A percentile compares a stretch with the other conserved stretches of the same genome.
Conservation (phyloP, 495 filamentous ascomycete genomes). For the Barbatosphaeria neglecta region DNA sequence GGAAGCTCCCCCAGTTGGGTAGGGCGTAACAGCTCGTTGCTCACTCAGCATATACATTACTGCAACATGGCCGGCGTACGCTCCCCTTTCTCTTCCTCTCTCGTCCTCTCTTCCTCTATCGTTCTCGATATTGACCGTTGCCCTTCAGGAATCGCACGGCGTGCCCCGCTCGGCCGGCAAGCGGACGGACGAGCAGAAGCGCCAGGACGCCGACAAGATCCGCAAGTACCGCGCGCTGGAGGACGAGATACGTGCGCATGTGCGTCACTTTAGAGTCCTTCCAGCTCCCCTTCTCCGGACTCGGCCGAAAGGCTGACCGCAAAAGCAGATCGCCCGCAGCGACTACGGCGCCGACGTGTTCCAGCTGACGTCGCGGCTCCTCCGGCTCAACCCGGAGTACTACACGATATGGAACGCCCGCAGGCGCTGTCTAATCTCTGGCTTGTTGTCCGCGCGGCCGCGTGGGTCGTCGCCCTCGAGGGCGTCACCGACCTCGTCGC, state of each 20-base stretch:
- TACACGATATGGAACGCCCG: slow-evolving; percentile 98
- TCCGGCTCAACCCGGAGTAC: slow-evolving; percentile 88
- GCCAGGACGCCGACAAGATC: slow-evolving; percentile 67
- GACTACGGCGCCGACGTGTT: slow-evolving; percentile 58
- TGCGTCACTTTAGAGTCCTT: no score
- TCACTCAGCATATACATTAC: no score
- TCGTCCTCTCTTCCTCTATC: no score
- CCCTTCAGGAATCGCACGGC: slow-evolving; percentile 54
- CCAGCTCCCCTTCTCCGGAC: neutral
- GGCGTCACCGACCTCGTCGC: slow-evolving; percentile 46
- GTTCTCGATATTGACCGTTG: no score
- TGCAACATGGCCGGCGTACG: no score
- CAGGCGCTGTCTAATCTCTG: slow-evolving; percentile 51
- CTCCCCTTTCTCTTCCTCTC: no score
- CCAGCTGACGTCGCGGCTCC: slow-evolving; percentile 63
- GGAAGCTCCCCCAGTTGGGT: no score
- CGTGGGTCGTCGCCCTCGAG: slow-evolving; percentile 39
- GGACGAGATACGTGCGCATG: slow-evolving; percentile 48
- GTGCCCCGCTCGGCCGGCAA: slow-evolving; percentile 41
- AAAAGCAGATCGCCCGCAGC: slow-evolving; percentile 17
- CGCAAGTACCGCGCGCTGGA: slow-evolving; percentile 64
- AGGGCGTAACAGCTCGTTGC: no score
- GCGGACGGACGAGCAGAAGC: slow-evolving; percentile 54
- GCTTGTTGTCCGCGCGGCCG: slow-evolving; percentile 39
- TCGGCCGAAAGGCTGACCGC: neutral